Percentiles rank a stretch among this genome's conserved stretches.
Evolutionary conservation across 192 early-diverging fungal species (phyloP).

Genomic region (Obelidium mucronatum): DNA sequence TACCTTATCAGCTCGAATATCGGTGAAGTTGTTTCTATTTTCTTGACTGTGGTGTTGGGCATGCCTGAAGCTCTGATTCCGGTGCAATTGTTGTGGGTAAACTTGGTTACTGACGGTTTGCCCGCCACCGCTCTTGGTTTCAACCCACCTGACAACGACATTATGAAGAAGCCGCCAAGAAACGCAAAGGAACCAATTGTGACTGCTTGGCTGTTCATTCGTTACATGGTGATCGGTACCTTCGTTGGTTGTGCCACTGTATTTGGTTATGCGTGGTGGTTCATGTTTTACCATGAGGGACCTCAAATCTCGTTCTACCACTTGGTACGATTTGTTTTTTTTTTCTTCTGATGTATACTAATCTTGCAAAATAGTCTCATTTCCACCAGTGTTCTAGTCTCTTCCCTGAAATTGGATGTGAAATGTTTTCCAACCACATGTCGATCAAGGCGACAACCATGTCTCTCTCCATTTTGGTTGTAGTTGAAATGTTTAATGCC

Average conservation of each 20-base stretch:
- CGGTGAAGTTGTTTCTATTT: constrained; percentile 97
- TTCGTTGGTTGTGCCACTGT: constrained; percentile 95
- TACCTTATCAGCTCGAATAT: constrained; percentile 99
- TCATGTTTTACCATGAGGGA: constrained; percentile 89
- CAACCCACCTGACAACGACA: constrained; percentile 96
- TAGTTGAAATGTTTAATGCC: constrained; percentile 99
- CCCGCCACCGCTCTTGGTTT: constrained; percentile 98
- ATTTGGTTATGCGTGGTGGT: constrained; percentile 99
- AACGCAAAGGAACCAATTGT: constrained; percentile 88
- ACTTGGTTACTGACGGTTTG: constrained; percentile 96
- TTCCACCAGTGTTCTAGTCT: constrained; percentile 89
- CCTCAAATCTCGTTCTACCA: constrained; percentile 90
- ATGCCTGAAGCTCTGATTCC: constrained; percentile 98
- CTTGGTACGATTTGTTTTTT: constrained; percentile 64
- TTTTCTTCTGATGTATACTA: constrained; percentile 18
- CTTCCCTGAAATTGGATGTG: constrained; percentile 93
- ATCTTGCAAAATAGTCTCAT: constrained; percentile 65
- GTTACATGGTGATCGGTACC: constrained; percentile 90
- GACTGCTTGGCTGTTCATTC: constrained; percentile 92
- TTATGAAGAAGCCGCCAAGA: constrained; percentile 93
- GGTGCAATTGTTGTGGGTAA: constrained; percentile 98
- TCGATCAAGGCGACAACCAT: constrained; percentile 92
- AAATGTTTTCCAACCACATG: constrained; percentile 83
- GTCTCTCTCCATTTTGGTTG: constrained; percentile 93
- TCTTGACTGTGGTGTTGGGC: constrained; percentile 94